A percentile compares a stretch with the other conserved stretches of the same genome.
These are phyloP conservation scores for Yamadazyma diospyri DNA, from an alignment of 1,139 yeast genomes.

Conservation along the genomic window DNA sequence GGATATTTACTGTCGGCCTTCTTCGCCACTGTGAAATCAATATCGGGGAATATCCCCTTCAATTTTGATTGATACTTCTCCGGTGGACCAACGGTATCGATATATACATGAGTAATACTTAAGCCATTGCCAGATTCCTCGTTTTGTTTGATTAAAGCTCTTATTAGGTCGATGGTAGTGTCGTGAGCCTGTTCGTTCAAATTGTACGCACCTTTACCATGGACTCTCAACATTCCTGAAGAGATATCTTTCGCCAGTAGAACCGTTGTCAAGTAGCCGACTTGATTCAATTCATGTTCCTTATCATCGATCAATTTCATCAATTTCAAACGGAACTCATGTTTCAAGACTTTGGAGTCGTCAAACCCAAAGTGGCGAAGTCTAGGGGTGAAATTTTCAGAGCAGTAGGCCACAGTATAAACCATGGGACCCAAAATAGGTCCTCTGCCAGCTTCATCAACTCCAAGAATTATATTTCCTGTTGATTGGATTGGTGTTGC, in stretches of 20 bases:
- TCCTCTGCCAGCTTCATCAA: constrained; percentile 98
- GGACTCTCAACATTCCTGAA: constrained; percentile 73
- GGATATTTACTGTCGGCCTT: constrained; percentile 96
- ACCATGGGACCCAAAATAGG: constrained; percentile 98
- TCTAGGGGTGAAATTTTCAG: constrained; percentile 46
- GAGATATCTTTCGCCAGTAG: constrained; percentile 88
- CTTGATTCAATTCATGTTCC: constrained; percentile 42
- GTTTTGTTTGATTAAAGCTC: constrained; percentile 53
- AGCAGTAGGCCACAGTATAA: constrained; percentile 81
- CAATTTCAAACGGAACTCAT: constrained; percentile 59
- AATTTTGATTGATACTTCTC: constrained; percentile 75
- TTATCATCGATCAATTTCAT: constrained; percentile 54
- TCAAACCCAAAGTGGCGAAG: constrained; percentile 76
- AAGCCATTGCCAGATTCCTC: constrained; percentile 22
- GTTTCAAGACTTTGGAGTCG: constrained; percentile 86
- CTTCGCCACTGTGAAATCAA: constrained; percentile 82
- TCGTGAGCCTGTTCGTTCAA: constrained; percentile 96
- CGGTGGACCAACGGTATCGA: constrained; percentile 98
- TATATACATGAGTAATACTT: constrained; percentile 65
- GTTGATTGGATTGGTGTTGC: constrained; percentile 27
- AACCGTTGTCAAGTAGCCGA: constrained; percentile 87
- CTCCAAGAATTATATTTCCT: constrained; percentile 61
- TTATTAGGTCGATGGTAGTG: constrained; percentile 77
- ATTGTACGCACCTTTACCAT: constrained; percentile 61
- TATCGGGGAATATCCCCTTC: constrained; percentile 60